These are phyloP conservation scores for Chalciporus pseudorubinellus DNA, from an alignment of 768 basidiomycete species.

Conservation along the genomic window DNA sequence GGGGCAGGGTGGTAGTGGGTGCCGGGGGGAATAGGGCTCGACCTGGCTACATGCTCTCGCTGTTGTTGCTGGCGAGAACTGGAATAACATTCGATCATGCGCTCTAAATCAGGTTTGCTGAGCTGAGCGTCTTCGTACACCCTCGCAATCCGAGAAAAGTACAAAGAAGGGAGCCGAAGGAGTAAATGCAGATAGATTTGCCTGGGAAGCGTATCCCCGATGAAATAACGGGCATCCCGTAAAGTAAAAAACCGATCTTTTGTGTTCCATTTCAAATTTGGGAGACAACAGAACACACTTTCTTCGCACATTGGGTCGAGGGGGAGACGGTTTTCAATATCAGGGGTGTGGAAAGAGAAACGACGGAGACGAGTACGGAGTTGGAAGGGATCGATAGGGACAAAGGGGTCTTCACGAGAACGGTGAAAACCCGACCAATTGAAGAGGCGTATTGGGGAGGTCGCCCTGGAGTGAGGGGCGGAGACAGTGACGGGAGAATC, in stretches of 20 bases:
- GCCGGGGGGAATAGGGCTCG: conserved; percentile 32
- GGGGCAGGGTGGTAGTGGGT: conserved; percentile 14
- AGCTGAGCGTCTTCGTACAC: conserved; percentile 79
- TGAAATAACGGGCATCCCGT: conserved; percentile 22
- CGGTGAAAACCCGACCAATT: conserved; percentile 54
- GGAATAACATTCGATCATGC: conserved; percentile 43
- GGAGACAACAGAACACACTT: conserved; percentile 20
- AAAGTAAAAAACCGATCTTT: conserved; percentile 16
- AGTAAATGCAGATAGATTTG: conserved; percentile 47
- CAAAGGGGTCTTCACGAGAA: conserved; percentile 50
- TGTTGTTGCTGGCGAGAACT: conserved; percentile 13
- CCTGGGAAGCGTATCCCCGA: conserved; percentile 40
- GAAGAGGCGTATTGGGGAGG: conserved; percentile 60
- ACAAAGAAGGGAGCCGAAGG: conserved; percentile 72
- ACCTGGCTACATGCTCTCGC: conserved; percentile 7
- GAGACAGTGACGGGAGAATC: conserved; percentile 31
- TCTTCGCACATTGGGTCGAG: conserved; percentile 27
- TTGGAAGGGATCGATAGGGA: conserved; percentile 55
- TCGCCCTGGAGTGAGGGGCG: conserved; percentile 38
- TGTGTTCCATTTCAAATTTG: conserved; percentile 12
- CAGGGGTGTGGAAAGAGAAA: conserved; percentile 22
- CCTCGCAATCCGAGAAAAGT: conserved; percentile 74
- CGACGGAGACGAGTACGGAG: conserved; percentile 23
- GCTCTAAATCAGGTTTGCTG: conserved; percentile 66
- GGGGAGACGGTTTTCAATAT: conserved; percentile 14